Base-by-base conservation (phyloP, 2,329 filamentous ascomycete species). In the Fusarium secorum region DNA sequence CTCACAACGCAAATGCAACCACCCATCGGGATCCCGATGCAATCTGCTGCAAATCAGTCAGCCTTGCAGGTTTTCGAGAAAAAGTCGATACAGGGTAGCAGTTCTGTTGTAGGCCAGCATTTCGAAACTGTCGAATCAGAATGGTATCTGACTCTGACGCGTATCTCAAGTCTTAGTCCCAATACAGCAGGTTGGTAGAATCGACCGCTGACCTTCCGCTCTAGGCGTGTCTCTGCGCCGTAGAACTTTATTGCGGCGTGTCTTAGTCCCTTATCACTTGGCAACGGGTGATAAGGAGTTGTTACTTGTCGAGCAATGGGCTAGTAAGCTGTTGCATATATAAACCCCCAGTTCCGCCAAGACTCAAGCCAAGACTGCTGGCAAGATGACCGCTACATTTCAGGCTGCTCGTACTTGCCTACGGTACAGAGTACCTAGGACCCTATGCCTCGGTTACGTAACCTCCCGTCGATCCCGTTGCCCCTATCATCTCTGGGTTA, bases 301-400 rank as follows among this genome's bases (percentile, higher is more conserved):
- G 18, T 65, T 33, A 65, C 63, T 65, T 51, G 63, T 65, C 26
- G 13, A 49, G 36, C 42, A 39, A 42, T 24, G 45, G 45, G 38
- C 46, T 10, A 28, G 41, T 42, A 28, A 45, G 57, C n/a, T 49
- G 38, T 48, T 35, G 48, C 35, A 66, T 54, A 67, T 67, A 67
- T 67, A 67, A 39, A 17, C 42, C 48, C 54, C 48, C 55, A 28
- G 42, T 55, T 39, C 56, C 63, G 64, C 64, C 63, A 67, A 67
- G 64, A 66, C 60, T 65, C 35, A n/a, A 30, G 60, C 42, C 41
- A 59, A 66, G 33, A 66, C 38, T 66, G 48, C 26, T 67, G 33
- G 42, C 56, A 67, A 62, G 10, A 61, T 67, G 55, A 62, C 46
- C 38, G 30, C 55, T 53, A 30, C 58, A 45, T 53, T 52, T 45